Conservation (phyloP, 768 basidiomycete genomes). For the Leccinellum luteum region DNA sequence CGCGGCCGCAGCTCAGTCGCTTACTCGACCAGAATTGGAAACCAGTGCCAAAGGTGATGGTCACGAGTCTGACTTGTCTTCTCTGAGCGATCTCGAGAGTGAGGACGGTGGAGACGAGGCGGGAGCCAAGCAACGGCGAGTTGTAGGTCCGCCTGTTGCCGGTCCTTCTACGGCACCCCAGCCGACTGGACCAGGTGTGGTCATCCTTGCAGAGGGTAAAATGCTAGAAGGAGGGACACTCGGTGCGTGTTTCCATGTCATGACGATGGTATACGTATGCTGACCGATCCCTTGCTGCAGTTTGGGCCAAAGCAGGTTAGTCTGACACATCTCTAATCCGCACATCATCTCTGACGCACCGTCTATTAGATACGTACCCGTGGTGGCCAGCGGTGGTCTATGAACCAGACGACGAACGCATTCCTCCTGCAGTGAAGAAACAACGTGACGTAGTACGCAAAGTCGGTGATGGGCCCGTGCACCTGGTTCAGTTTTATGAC, state of each 20-base stretch:
- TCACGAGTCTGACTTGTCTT: conserved; percentile 44
- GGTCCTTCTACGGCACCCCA: conserved; percentile 8
- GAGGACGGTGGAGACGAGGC: conserved; percentile 18
- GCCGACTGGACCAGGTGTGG: conserved; percentile 28
- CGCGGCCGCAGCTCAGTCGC: conserved; percentile 8
- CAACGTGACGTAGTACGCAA: conserved; percentile 29
- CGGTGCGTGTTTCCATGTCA: conserved; percentile 41
- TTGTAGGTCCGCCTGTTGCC: conserved; percentile 1
- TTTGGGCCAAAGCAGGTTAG: conserved; percentile 82
- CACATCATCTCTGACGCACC: conserved; percentile 5
- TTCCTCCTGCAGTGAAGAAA: conserved; percentile 45
- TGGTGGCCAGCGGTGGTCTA: conserved; percentile 88
- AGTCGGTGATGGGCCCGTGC: conserved; percentile 43
- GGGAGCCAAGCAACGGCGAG: conserved; percentile 8
- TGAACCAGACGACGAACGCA: conserved; percentile 52
- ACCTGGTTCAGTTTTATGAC: conserved; percentile 83
- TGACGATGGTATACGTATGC: not conserved
- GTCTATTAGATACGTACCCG: conserved; percentile 64
- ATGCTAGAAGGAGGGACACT: conserved; percentile 57
- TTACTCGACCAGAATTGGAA: not conserved
- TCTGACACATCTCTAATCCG: not conserved
- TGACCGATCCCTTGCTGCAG: conserved; percentile 35
- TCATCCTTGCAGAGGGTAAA: conserved; percentile 36
- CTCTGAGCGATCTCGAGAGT: conserved; percentile 43
- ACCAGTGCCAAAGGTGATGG: conserved; percentile 11